Percentiles rank a stretch among this genome's conserved stretches.
Conservation (phyloP, 2,329 filamentous ascomycete genomes). For the Botrytis galanthina region DNA sequence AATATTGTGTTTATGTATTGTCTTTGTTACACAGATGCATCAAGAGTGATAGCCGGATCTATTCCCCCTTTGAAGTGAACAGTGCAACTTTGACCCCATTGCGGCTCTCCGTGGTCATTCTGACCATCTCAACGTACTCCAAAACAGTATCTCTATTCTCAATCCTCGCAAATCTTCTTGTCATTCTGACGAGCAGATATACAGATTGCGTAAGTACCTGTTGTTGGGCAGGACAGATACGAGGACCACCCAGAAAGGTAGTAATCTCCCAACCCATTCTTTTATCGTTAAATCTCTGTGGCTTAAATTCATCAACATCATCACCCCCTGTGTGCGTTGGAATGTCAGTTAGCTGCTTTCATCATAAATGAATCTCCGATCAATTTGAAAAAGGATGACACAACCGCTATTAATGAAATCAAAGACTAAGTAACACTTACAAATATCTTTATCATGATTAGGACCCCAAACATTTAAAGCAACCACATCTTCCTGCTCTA, state of each 20-base stretch:
- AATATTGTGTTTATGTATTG: background rate
- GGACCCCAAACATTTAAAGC: constrained; percentile 29
- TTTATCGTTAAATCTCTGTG: constrained; percentile 36
- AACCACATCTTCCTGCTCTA: constrained; percentile 30
- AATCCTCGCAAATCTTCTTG: constrained; percentile 36
- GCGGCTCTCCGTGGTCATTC: constrained; percentile 6
- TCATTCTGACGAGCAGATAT: constrained; percentile 26
- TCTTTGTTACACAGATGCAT: background rate
- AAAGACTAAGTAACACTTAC: background rate
- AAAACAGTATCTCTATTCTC: constrained; percentile 30
- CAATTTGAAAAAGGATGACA: background rate
- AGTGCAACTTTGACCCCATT: constrained; percentile 21
- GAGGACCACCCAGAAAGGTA: constrained; percentile 38
- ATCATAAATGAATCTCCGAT: too few relatives aligned
- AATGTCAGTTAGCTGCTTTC: background rate
- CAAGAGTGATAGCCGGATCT: background rate
- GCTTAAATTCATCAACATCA: constrained; percentile 38
- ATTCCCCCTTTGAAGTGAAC: background rate
- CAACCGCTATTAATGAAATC: too few relatives aligned
- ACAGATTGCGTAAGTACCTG: constrained; percentile 37
- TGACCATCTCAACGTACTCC: constrained; percentile 14
- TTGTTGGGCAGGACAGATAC: constrained; percentile 39
- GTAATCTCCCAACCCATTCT: constrained; percentile 45
- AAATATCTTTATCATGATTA: constrained; percentile 38
- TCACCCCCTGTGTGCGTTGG: constrained; percentile 25